Evolutionary conservation across 2,329 filamentous ascomycete genomes (phyloP).

Genomic region (Plenodomus biglobosus): DNA sequence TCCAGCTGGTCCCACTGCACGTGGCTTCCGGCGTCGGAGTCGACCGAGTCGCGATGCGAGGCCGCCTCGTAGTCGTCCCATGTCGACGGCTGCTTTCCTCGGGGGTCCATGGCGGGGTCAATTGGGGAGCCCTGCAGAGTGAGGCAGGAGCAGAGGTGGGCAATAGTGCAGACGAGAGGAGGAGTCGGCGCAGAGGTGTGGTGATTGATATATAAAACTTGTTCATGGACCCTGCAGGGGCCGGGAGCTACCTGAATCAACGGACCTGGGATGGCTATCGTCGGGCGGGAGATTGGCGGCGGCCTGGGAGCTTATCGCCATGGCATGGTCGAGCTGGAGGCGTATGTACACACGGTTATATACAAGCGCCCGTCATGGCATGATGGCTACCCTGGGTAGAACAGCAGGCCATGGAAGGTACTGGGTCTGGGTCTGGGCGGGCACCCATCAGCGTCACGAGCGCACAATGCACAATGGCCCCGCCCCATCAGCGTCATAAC

Average conservation of each 20-base stretch:
- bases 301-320: too few species aligned
- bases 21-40: conserved; percentile 39
- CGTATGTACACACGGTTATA: neutral
- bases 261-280: conserved; percentile 28
- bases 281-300: conserved; percentile 25
- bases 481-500: conserved; percentile 9
- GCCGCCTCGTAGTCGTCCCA: conserved; percentile 52
- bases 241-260: conserved; percentile 36
- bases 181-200: conserved; percentile 12
- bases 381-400: conserved; percentile 3
- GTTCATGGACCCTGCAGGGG: conserved; percentile 30
- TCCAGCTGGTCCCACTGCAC: conserved; percentile 45
- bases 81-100: conserved; percentile 47
- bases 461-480: conserved; percentile 6
- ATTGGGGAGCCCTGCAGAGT: neutral
- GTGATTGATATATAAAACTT: conserved; percentile 15
- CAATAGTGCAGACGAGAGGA: conserved; percentile 1
- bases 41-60: conserved; percentile 47
- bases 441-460: conserved; percentile 20
- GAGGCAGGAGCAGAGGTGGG: conserved; percentile 7
- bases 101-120: conserved; percentile 37
- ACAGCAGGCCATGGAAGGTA: conserved; percentile 2
- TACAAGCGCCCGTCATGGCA: conserved; percentile 14
- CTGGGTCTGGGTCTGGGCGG: neutral
- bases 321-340: neutral